Conservation (phyloP, 129 eudicot species). For the Kitagawia praeruptora region DNA sequence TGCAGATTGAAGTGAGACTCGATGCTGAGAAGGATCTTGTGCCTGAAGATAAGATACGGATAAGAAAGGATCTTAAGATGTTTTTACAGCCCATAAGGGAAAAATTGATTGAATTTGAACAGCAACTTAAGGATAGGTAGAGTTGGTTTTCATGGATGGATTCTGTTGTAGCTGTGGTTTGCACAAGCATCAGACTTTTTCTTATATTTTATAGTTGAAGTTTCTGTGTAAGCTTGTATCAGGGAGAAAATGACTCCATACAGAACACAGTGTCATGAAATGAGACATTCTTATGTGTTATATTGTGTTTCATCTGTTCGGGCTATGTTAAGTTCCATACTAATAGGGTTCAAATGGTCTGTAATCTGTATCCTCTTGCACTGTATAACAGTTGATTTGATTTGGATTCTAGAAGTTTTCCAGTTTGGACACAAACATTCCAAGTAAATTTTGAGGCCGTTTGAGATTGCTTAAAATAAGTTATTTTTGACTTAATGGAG, state of each 20-base stretch:
- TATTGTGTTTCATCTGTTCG: background rate
- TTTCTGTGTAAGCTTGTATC: background rate
- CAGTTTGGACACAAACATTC: background rate
- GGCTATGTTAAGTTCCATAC: background rate
- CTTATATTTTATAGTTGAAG: background rate
- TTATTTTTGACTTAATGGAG: no score
- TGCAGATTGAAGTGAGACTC: constrained; percentile 42
- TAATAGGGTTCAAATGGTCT: background rate
- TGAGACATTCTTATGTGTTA: background rate
- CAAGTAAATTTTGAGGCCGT: no score
- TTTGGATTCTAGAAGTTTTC: background rate
- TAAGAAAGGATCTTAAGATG: constrained; percentile 33
- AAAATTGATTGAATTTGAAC: constrained; percentile 45
- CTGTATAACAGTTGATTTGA: no score
- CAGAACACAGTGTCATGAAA: background rate
- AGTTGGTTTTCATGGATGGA: background rate
- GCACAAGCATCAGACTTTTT: background rate
- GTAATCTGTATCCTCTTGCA: no score
- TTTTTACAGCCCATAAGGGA: constrained; percentile 51
- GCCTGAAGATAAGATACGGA: constrained; percentile 35
- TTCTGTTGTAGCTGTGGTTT: background rate
- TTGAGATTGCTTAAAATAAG: no score
- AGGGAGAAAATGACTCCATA: background rate
- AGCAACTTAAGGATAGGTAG: constrained; percentile 54
- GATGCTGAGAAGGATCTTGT: constrained; percentile 42